Evolutionary conservation across 176 grass and related monocot species (phyloP).

Genomic region (Carex littledalei): DNA sequence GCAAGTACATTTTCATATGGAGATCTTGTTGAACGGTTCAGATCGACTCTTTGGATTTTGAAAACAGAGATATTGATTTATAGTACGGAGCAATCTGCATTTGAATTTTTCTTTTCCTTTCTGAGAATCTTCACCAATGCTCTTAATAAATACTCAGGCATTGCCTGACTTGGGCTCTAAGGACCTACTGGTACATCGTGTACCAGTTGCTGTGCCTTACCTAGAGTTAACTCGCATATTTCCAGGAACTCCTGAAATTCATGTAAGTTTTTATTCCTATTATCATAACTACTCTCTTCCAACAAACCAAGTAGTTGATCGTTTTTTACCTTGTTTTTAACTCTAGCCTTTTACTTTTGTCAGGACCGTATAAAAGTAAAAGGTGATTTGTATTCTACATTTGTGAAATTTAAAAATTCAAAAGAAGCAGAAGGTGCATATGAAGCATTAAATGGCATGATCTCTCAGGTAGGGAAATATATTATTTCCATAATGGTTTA

Average conservation of each 20-base stretch:
- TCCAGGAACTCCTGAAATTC: slow-evolving; percentile 26
- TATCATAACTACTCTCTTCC: background rate
- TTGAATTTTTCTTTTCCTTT: background rate
- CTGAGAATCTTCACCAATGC: too few relatives aligned
- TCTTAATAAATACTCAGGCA: slow-evolving; percentile 30
- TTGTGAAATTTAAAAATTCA: slow-evolving; percentile 35
- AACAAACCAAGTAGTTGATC: background rate
- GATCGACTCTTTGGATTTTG: too few relatives aligned
- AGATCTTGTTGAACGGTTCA: too few relatives aligned
- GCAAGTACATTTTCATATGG: too few relatives aligned
- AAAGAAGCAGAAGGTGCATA: slow-evolving; percentile 58
- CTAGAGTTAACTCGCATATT: slow-evolving; percentile 52
- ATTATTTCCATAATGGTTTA: background rate
- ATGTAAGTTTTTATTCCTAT: slow-evolving; percentile 33
- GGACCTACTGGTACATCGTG: slow-evolving; percentile 58
- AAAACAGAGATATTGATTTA: too few relatives aligned
- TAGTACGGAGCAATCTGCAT: too few relatives aligned
- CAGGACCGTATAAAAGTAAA: slow-evolving; percentile 48
- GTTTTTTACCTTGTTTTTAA: slow-evolving; percentile 7
- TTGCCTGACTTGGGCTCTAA: slow-evolving; percentile 34
- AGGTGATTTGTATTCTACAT: slow-evolving; percentile 68
- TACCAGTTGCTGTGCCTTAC: slow-evolving; percentile 53
- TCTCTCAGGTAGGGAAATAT: slow-evolving; percentile 35
- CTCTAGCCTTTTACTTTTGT: background rate
- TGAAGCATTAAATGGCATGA: slow-evolving; percentile 45